These are phyloP conservation scores for Litsea cubeba DNA, from an alignment of 164 flowering plant species.

Conservation along the genomic window DNA sequence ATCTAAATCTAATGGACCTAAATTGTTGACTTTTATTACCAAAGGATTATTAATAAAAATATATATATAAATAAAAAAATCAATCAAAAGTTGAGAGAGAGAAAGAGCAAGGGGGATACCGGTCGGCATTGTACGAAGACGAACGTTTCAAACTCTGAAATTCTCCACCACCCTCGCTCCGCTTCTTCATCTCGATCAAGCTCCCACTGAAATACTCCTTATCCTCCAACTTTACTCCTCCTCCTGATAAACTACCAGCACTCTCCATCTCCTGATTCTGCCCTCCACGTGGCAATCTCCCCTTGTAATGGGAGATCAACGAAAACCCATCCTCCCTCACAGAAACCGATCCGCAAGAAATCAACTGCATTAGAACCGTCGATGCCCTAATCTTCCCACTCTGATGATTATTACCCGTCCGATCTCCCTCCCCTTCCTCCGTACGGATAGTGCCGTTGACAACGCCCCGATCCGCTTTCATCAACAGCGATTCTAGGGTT, in stretches of 20 bases:
- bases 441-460: slow-evolving; percentile 12
- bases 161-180: slow-evolving; percentile 8
- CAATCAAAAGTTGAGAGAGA: background rate
- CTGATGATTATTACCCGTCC: slow-evolving; percentile 26
- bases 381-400: slow-evolving; percentile 59
- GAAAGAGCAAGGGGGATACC: slow-evolving; percentile 31
- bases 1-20: too few relatives aligned
- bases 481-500: slow-evolving; percentile 53
- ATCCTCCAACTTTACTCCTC: slow-evolving; percentile 51
- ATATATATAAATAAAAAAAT: background rate
- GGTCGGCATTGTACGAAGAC: slow-evolving; percentile 77
- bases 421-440: slow-evolving; percentile 22
- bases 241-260: slow-evolving; percentile 12
- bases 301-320: slow-evolving; percentile 47
- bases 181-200: slow-evolving; percentile 69
- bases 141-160: slow-evolving; percentile 62
- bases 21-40: too few relatives aligned
- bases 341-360: slow-evolving; percentile 81
- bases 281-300: slow-evolving; percentile 47
- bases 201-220: slow-evolving; percentile 95
- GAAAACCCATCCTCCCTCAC: slow-evolving; percentile 57
- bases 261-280: slow-evolving; percentile 25
- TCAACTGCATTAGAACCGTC: slow-evolving; percentile 74
- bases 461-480: slow-evolving; percentile 62
- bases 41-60: too few relatives aligned